Base-by-base conservation (phyloP, 805 yeast genomes). In the Starmera pachycereana region DNA sequence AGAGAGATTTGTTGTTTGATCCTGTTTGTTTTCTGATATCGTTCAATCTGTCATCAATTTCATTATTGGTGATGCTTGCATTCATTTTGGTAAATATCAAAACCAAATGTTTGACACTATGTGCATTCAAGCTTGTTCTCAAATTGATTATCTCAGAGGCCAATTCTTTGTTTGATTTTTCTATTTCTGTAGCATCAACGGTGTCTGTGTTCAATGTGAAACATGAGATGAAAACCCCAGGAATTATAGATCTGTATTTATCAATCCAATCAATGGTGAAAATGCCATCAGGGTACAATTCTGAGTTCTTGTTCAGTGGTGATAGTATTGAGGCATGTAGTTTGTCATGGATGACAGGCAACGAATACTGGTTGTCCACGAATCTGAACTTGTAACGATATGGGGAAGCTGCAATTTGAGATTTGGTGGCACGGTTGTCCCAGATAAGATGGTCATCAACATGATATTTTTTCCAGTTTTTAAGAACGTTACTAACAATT, bases 181-280 rank as follows among this genome's bases (percentile, higher is more conserved):
- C 45, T 6, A 56, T 44, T 12, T 49, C 54, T 12, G 47, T 43
- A 2, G 33, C 40, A 22, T 57, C 58, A 1, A 50, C 44, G 4
- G 52, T 48, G 16, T 63, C 67, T 10, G 57, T 57, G 14, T 51
- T 54, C 12, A 72, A 44, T 37, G 68, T 67, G 47, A 67, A 66
- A 31, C 74, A 64, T 2, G 70, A 52, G 2, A 78, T 56, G 33
- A 68, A 65, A 0, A 71, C 66, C 1, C 70, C 47, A 0, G 85
- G 84, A n/a, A 63, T 33, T 4, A 58, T 40, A n/a, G 64, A 59
- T 25, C 60, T 57, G 48, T 77, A 74, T 49, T 75, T 77, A 30
- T 65, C 62, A 12, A 76, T 43, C 86, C 85, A 79, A 22, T 69
- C 59, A 1, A 52, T 46, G 2, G 71, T 62, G 28, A 74, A 49